Evolutionary conservation across 805 yeast genomes (phyloP).

Genomic region (Saccharomycopsis sp.): DNA sequence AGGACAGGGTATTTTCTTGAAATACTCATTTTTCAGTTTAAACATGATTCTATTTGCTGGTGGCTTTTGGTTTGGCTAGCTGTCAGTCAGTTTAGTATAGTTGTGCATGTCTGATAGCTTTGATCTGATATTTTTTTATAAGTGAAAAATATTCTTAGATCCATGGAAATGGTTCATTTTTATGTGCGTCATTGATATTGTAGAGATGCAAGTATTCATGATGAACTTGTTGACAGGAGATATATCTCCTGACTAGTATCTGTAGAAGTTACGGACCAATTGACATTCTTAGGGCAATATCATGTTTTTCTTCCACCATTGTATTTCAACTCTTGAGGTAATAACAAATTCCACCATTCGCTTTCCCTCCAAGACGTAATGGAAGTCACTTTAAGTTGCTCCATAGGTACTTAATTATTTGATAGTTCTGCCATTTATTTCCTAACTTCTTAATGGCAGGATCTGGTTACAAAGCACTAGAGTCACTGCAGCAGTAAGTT

Average conservation of each 20-base stretch:
- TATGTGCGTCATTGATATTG: too few species aligned
- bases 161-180: too few species aligned
- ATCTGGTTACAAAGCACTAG: too few species aligned
- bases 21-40: not conserved
- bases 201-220: too few species aligned
- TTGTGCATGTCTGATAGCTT: too few species aligned
- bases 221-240: too few species aligned
- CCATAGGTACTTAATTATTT: conserved; percentile 45
- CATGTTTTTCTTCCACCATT: conserved; percentile 29
- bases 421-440: conserved; percentile 62
- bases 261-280: conserved; percentile 55
- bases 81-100: too few species aligned
- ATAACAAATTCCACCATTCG: conserved; percentile 48
- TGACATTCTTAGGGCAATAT: conserved; percentile 50
- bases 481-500: too few species aligned
- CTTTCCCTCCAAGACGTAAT: conserved; percentile 38
- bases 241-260: conserved; percentile 52
- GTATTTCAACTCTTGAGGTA: conserved; percentile 47
- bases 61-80: too few species aligned
- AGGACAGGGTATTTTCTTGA: not conserved
- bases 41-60: not conserved
- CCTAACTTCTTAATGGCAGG: too few species aligned
- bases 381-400: conserved; percentile 48
- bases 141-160: too few species aligned
- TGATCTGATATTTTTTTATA: too few species aligned